phyloP scores from a whole-genome alignment of 2,329 filamentous ascomycete species.

The Berkeleyomyces basicola region DNA sequence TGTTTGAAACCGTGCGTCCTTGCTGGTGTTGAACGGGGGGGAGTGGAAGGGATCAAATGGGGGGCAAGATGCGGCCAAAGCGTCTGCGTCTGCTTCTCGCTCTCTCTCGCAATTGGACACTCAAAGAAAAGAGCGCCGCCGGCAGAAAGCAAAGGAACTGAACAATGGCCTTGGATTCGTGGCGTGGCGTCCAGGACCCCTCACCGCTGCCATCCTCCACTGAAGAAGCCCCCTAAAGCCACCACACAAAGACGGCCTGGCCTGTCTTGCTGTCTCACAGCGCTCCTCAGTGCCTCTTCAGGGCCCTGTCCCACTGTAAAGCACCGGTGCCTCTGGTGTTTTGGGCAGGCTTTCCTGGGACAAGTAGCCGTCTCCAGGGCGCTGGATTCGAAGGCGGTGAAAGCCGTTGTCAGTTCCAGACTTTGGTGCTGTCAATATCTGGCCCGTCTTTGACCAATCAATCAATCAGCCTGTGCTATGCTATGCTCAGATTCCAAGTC shows the following conservation, averaged over 20 bases:
- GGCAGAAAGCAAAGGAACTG: too few species aligned
- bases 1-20: neutral
- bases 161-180: too few species aligned
- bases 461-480: too few species aligned
- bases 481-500: too few species aligned
- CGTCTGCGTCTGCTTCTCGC: neutral
- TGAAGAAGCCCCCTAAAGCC: neutral
- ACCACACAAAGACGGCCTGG: neutral
- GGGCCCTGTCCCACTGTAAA: too few species aligned
- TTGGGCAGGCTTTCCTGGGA: neutral
- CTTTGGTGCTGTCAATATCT: neutral
- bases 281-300: too few species aligned
- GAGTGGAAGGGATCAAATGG: neutral
- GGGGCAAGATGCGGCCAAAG: neutral
- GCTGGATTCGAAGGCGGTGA: neutral
- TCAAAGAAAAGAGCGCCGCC: too few species aligned
- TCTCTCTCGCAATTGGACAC: too few species aligned
- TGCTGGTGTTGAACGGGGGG: neutral
- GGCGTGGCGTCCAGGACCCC: too few species aligned
- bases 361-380: neutral
- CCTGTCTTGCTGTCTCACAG: neutral
- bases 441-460: neutral
- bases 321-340: neutral
- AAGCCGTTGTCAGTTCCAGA: neutral
- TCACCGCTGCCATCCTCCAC: neutral